A percentile compares a stretch with the other conserved stretches of the same genome.
These are phyloP conservation scores for Selenicereus undatus DNA, from an alignment of 148 eudicot genomes.

Conservation along the genomic window DNA sequence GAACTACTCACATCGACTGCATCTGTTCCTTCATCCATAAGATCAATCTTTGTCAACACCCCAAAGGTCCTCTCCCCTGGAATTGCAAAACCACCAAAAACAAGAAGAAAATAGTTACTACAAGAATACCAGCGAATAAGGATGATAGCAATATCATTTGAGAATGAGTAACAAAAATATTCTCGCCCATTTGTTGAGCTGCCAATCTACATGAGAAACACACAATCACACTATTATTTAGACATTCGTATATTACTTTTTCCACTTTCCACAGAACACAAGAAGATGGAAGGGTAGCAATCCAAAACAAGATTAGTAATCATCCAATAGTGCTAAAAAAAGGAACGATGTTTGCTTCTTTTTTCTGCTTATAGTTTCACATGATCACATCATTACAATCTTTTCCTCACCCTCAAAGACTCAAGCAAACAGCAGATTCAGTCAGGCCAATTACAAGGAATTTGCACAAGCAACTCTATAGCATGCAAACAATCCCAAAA, in stretches of 20 bases:
- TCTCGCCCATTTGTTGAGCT: too few species aligned
- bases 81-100: conserved; percentile 8
- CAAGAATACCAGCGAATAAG: neutral
- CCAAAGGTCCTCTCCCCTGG: conserved; percentile 76
- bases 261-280: neutral
- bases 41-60: conserved; percentile 68
- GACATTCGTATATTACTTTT: neutral
- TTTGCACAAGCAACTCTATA: conserved; percentile 8
- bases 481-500: neutral
- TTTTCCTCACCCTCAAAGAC: neutral
- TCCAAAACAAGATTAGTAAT: neutral
- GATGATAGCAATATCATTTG: neutral
- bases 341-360: neutral
- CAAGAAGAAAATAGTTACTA: neutral
- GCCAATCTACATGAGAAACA: too few species aligned
- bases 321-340: neutral
- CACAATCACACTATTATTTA: neutral
- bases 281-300: neutral
- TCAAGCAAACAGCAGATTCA: neutral
- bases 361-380: conserved; percentile 2
- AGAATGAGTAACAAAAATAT: neutral
- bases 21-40: conserved; percentile 78
- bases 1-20: conserved; percentile 59
- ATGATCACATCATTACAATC: neutral
- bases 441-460: neutral